Base-by-base conservation (phyloP, 139 green algal genomes). In the Chlorella sp. region DNA sequence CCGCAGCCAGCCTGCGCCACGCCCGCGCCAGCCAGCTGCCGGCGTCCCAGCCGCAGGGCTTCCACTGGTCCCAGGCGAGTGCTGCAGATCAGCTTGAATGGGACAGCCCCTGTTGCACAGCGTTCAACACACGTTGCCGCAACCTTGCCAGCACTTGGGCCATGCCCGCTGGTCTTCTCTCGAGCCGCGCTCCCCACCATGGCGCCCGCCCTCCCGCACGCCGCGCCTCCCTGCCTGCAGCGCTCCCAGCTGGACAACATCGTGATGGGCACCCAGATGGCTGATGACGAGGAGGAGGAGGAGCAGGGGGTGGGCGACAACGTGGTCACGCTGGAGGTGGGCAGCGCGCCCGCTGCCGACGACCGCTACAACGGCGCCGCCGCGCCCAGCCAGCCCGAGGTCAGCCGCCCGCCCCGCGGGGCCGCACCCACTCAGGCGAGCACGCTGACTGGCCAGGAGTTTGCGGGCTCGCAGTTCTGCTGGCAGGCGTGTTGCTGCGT, bases 231-330 rank as follows among this genome's bases (percentile, higher is more conserved):
- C 65, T 72, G 65, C n/a, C 43, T 56, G 54, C 76, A 82, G 76
- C 76, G 76, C 40, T 82, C 76, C 17, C 76, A 82, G 60, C 34
- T 72, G 54, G 76, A 82, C 36, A 30, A 41, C 54, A 44, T 70
- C 3, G 7, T 82, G 76, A 13, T 82, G 56, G 74, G 38, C 5
- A 38, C n/a, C 34, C 38, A 28, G 65, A 34, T 34, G 65, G 34
- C 28, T n/a, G 34, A 8, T 3, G 65, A 44, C 22, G 38, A 38
- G 65, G 65, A 43, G 65, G 28, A 38, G 34, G 72, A 78, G 72
- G 41, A 77, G 22, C 72, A 60, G 8, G 56, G 1, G 13, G 32
- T 78, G 72, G 72, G 43, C 4, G 72, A 78, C 30, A 60, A 78
- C 44, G n/a, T 41, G 5, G 28, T 0, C 28, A 60, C 43, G 43